Evolutionary conservation across 2,329 filamentous ascomycete species (phyloP).

Genomic region (Aspergillus hiratsukae): DNA sequence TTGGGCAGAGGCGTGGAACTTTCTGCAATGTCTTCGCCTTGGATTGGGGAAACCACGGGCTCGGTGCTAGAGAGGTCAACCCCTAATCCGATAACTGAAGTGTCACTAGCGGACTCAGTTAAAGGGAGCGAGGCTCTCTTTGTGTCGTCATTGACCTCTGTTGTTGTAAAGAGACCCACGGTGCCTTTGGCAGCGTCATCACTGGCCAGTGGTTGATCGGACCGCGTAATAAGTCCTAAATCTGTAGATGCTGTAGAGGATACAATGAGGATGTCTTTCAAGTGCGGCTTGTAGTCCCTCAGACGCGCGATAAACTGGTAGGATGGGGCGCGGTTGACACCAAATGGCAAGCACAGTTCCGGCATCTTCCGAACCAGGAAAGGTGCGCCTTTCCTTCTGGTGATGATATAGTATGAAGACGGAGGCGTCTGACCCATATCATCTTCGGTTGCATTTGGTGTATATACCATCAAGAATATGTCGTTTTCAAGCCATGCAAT

Average conservation of each 20-base stretch:
- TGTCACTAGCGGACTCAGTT: slow-evolving; percentile 61
- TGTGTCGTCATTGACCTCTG: slow-evolving; percentile 59
- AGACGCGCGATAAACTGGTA: slow-evolving; percentile 76
- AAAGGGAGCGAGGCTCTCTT: slow-evolving; percentile 77
- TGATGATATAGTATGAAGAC: slow-evolving; percentile 76
- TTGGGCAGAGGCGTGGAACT: slow-evolving; percentile 78
- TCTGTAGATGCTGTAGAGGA: slow-evolving; percentile 76
- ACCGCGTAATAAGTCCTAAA: slow-evolving; percentile 71
- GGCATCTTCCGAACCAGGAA: slow-evolving; percentile 71
- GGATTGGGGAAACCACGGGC: slow-evolving; percentile 72
- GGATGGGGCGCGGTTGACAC: slow-evolving; percentile 59
- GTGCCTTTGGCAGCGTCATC: slow-evolving; percentile 57
- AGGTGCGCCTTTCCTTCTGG: slow-evolving; percentile 55
- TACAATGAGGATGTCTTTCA: slow-evolving; percentile 78
- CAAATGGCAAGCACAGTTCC: slow-evolving; percentile 71
- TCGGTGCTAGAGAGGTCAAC: slow-evolving; percentile 81
- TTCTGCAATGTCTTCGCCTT: slow-evolving; percentile 70
- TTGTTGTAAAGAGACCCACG: slow-evolving; percentile 62
- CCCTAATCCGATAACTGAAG: slow-evolving; percentile 71
- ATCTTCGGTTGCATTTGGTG: slow-evolving; percentile 53
- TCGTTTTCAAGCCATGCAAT: slow-evolving; percentile 87
- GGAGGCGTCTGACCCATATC: slow-evolving; percentile 51
- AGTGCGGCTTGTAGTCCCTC: slow-evolving; percentile 71
- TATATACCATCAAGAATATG: slow-evolving; percentile 76
- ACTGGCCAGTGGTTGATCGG: slow-evolving; percentile 61